phyloP scores from a whole-genome alignment of 1,284 basidiomycete genomes.

The Ceratorhiza oryzae-sativae region DNA sequence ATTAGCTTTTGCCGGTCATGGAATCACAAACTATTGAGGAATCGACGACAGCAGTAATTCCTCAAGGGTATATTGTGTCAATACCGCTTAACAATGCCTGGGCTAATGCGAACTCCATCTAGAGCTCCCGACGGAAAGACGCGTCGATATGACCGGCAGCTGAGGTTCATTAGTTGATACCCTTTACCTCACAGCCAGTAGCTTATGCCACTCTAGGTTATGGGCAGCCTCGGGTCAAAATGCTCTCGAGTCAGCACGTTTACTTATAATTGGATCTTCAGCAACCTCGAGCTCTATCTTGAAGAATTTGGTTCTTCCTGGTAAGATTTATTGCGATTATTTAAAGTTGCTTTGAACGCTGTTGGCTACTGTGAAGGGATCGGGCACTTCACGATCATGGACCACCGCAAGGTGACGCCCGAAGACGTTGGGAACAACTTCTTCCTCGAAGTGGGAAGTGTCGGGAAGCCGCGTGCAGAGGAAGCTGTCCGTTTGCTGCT shows the following conservation, averaged over 20 bases:
- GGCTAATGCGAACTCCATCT: constrained; percentile 4
- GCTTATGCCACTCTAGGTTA: constrained; percentile 60
- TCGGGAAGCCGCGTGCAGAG: constrained; percentile 80
- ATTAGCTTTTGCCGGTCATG: background rate
- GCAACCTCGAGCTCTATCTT: constrained; percentile 86
- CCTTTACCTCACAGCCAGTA: constrained; percentile 7
- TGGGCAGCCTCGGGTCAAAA: constrained; percentile 95
- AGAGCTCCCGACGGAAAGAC: constrained; percentile 81
- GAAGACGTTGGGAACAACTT: constrained; percentile 95
- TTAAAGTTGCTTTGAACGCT: background rate
- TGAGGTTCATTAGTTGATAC: constrained; percentile 65
- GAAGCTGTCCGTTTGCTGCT: constrained; percentile 80
- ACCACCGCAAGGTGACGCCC: constrained; percentile 65
- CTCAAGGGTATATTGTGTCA: constrained; percentile 26
- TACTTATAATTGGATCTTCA: constrained; percentile 81
- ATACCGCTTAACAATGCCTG: background rate
- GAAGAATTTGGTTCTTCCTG: constrained; percentile 96
- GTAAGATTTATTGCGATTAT: constrained; percentile 45
- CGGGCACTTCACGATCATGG: constrained; percentile 89
- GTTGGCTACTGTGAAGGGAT: constrained; percentile 58
- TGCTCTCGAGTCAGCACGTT: constrained; percentile 85
- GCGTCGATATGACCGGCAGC: constrained; percentile 89
- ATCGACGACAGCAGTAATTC: constrained; percentile 18
- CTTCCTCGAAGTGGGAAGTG: constrained; percentile 79
- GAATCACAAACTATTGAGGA: constrained; percentile 36